A percentile compares a stretch with the other conserved stretches of the same genome.
phyloP scores from a whole-genome alignment of 2,329 filamentous ascomycete species.

The Aspergillus sp. region DNA sequence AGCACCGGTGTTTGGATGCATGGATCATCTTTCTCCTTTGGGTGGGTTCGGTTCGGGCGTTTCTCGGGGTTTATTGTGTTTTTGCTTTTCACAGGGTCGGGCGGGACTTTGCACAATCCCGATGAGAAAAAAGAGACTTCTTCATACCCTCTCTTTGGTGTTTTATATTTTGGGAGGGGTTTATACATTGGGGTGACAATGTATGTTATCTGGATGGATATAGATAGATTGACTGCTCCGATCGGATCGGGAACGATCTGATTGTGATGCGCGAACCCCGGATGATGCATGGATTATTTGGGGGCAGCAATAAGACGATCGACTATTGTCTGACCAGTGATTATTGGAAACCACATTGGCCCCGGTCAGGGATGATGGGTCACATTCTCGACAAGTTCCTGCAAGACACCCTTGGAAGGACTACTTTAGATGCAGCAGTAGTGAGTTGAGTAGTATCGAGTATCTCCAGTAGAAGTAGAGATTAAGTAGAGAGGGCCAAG shows the following conservation, averaged over 20 bases:
- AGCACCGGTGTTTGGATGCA: not conserved
- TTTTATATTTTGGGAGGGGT: not conserved
- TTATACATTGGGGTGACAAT: no score
- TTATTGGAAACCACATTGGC: not conserved
- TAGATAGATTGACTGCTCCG: not conserved
- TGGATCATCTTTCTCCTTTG: not conserved
- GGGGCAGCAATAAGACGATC: not conserved
- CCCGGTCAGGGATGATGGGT: no score
- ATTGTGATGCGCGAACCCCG: not conserved
- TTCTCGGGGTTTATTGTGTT: not conserved
- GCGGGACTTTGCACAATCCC: no score
- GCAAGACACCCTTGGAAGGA: no score
- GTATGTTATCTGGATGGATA: no score
- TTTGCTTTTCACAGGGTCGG: not conserved
- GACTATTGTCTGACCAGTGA: slow-evolving; percentile 1
- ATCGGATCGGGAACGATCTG: not conserved
- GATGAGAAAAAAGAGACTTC: not conserved
- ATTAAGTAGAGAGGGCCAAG: not conserved
- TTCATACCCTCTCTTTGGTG: not conserved
- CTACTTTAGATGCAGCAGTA: no score
- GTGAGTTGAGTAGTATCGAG: no score
- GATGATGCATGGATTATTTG: not conserved
- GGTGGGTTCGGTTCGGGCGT: not conserved
- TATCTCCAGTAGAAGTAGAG: no score
- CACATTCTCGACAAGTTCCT: no score